Conservation (phyloP, 306 rosid genomes). For the Sicyos edulis region DNA sequence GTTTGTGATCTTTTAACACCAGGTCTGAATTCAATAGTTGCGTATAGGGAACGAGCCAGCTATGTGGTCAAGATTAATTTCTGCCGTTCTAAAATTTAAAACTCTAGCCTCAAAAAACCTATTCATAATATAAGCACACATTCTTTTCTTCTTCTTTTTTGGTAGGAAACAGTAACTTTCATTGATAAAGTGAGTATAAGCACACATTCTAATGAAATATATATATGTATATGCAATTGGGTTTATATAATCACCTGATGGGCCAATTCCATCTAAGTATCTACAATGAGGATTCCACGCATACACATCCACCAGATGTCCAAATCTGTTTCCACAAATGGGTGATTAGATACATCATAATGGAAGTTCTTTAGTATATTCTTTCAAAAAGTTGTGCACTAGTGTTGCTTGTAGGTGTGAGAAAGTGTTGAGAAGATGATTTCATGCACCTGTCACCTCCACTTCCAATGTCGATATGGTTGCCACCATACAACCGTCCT, state of each 20-base stretch:
- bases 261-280: constrained; percentile 78
- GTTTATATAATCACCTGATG: constrained; percentile 41
- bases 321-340: constrained; percentile 50
- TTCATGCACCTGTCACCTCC: constrained; percentile 75
- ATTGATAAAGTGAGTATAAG: too few species aligned
- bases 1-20: too few species aligned
- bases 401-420: constrained; percentile 15
- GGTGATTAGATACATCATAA: neutral
- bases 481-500: constrained; percentile 85
- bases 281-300: constrained; percentile 95
- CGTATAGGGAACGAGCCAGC: neutral
- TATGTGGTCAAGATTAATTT: neutral
- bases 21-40: neutral
- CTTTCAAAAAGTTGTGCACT: constrained; percentile 17
- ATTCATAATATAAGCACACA: neutral
- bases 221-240: neutral
- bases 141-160: too few species aligned
- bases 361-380: constrained; percentile 10
- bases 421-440: neutral
- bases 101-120: neutral
- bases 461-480: constrained; percentile 64
- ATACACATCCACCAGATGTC: constrained; percentile 84
- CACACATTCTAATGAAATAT: constrained; percentile 2
- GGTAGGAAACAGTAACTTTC: too few species aligned
- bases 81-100: neutral